Conservation (phyloP, 805 yeast genomes). For the Candida vaughaniae region DNA sequence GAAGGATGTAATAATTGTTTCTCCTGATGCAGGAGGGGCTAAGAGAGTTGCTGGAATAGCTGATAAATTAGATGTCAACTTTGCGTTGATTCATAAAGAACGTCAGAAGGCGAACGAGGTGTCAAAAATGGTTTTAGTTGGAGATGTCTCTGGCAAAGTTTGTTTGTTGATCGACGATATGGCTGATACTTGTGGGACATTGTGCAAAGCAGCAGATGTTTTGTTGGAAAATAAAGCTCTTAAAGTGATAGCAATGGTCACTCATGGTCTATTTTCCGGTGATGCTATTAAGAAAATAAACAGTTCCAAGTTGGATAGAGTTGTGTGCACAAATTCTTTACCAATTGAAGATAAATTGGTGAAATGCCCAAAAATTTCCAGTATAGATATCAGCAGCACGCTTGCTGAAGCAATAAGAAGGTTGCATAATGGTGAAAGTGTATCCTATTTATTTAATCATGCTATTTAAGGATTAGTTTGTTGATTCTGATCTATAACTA, state of each 20-base stretch:
- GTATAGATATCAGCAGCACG: conserved; percentile 70
- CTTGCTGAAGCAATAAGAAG: conserved; percentile 82
- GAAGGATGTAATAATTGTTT: conserved; percentile 68
- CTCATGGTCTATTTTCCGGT: conserved; percentile 78
- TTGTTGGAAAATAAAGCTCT: conserved; percentile 66
- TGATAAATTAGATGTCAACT: conserved; percentile 73
- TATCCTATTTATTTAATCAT: conserved; percentile 72
- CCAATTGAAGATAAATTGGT: conserved; percentile 67
- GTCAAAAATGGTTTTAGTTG: conserved; percentile 80
- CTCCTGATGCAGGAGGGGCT: conserved; percentile 92
- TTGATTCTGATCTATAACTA: neutral
- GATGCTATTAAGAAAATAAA: conserved; percentile 71
- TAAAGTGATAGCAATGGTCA: conserved; percentile 76
- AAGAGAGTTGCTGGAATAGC: conserved; percentile 86
- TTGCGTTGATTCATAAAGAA: conserved; percentile 84
- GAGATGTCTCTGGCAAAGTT: conserved; percentile 74
- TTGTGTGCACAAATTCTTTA: conserved; percentile 78
- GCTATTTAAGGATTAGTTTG: conserved; percentile 41
- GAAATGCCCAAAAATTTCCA: conserved; percentile 60
- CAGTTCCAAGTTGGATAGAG: conserved; percentile 62
- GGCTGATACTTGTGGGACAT: conserved; percentile 89
- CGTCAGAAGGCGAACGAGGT: conserved; percentile 83
- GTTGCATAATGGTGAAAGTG: conserved; percentile 84
- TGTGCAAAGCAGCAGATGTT: conserved; percentile 79
- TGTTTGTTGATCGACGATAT: conserved; percentile 83